A percentile compares a stretch with the other conserved stretches of the same genome.
Conservation (phyloP, 169 alveolate species). For the Perkinsus chesapeaki region DNA sequence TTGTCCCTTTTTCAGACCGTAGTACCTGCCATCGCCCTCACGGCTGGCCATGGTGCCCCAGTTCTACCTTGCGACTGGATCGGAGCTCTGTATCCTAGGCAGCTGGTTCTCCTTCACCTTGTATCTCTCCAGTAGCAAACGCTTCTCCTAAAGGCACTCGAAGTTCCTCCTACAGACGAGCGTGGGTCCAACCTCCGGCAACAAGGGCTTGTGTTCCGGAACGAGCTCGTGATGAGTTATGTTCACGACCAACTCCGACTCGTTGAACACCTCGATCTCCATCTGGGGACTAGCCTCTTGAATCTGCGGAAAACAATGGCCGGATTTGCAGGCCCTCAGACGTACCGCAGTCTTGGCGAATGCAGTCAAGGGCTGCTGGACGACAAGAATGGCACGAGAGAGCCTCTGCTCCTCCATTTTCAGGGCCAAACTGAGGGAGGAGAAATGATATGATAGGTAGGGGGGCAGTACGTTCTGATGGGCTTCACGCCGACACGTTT, state of each 20-base stretch:
- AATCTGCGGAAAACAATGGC: conserved; percentile 53
- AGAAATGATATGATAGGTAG: not conserved
- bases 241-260: conserved; percentile 80
- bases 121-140: conserved; percentile 79
- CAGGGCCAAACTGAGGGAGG: conserved; percentile 60
- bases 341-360: conserved; percentile 73
- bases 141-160: conserved; percentile 58
- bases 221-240: conserved; percentile 95
- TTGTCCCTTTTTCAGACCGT: conserved; percentile 27
- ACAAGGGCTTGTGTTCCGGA: conserved; percentile 89
- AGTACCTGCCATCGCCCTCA: not conserved
- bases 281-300: conserved; percentile 81
- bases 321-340: not conserved
- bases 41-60: conserved; percentile 41
- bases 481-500: conserved; percentile 88
- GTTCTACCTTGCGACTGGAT: conserved; percentile 91
- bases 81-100: conserved; percentile 91
- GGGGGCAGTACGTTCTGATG: conserved; percentile 66
- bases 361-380: conserved; percentile 79
- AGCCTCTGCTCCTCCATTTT: conserved; percentile 82
- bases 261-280: conserved; percentile 76
- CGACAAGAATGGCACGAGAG: conserved; percentile 81
- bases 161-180: not conserved
- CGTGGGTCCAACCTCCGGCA: conserved; percentile 52
- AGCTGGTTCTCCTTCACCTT: conserved; percentile 84